Evolutionary conservation across 148 eudicot genomes (phyloP).

Genomic region (Chenopodium quinoa): DNA sequence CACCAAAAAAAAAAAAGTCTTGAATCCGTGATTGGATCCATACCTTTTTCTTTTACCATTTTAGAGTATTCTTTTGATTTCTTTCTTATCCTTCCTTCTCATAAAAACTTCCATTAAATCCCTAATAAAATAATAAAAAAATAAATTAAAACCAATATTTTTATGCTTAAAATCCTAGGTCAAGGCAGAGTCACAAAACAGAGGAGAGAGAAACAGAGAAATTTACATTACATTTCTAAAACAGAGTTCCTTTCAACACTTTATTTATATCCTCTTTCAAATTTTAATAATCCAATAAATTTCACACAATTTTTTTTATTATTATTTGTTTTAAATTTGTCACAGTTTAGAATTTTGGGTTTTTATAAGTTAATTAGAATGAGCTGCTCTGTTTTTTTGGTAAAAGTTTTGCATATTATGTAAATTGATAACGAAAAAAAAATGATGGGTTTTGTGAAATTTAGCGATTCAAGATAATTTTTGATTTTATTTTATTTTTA

Average conservation of each 20-base stretch:
- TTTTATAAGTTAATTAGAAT: neutral
- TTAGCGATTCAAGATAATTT: neutral
- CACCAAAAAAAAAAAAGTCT: neutral
- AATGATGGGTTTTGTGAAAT: neutral
- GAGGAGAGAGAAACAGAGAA: neutral
- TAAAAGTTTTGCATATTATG: neutral
- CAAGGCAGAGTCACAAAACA: neutral
- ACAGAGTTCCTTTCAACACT: neutral
- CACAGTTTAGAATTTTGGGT: neutral
- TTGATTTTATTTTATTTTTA: neutral
- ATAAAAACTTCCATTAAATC: neutral
- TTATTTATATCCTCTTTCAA: neutral
- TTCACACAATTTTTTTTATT: neutral
- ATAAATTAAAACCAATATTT: neutral
- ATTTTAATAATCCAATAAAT: neutral
- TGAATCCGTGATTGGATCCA: constrained; percentile 15
- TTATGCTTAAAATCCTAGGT: neutral
- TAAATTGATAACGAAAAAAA: neutral
- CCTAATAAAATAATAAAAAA: neutral
- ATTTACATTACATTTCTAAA: neutral
- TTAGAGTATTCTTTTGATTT: neutral
- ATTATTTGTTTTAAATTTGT: neutral
- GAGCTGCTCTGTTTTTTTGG: neutral
- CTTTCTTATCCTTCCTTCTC: constrained; percentile 7
- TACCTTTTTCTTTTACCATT: constrained; percentile 10